Evolutionary conservation across 2,329 filamentous ascomycete species (phyloP), one percentile per base, ranked within the genome.

Genomic region (Nemania sp.): DNA sequence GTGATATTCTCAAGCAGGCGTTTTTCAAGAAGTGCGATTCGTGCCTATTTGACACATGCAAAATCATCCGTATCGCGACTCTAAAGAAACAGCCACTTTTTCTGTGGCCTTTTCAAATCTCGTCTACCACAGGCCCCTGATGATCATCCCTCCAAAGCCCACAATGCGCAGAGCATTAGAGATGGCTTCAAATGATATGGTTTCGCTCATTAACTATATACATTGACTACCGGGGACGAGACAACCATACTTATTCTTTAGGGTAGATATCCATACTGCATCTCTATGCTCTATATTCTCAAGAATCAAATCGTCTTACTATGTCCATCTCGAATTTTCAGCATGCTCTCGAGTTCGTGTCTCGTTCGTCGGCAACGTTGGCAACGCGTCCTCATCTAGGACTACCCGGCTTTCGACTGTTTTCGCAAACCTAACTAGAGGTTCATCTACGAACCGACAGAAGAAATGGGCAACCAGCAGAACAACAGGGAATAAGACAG

Each of bases 391-490:
- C 11, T 5, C 12, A 17, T 41, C 15, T n/a, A 26, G 36, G 31
- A 39, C 28, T 12, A 26, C 24, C 45, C 31, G 42, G 6, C 26
- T 28, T 30, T 47, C 34, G 8, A 43, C 12, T 15, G 19, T 43
- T 30, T 23, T 49, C 45, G 51, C 51, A 9, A 49, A 22, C 26
- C 26, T 26, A 5, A 47, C 23, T 1, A 41, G 15, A 15, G 51
- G 45, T 8, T 49, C 76, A 73, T 46, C 83, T 5, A 86, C 73
- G 1, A 69, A 68, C 23, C 81, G 74, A 80, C 81, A 84, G 62
- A 84, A 85, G 8, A 86, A 52, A 66, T 86, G 83, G 1, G 79
- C 78, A 5, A 75, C 72, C 76, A 81, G 85, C 5, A 85, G 71
- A 0, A 78, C 71, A 2, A 73, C 52, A 3, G 70, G 62, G 4